Conservation (phyloP, 768 basidiomycete species). For the Boletus reticuloceps region DNA sequence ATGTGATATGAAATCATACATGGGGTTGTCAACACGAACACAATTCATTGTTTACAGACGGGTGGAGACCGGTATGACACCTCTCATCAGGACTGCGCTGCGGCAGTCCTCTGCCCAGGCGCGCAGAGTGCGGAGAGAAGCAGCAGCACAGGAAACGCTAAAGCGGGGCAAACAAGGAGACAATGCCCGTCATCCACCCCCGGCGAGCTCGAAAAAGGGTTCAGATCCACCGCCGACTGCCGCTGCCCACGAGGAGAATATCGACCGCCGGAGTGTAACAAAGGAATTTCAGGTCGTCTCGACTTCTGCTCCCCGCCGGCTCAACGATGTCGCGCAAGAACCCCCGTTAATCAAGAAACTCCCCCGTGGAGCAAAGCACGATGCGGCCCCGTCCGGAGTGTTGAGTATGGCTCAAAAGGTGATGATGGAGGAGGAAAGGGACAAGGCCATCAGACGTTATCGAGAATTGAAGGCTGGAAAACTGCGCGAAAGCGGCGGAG, state of each 20-base stretch:
- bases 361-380: conserved; percentile 43
- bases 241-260: conserved; percentile 20
- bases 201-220: conserved; percentile 9
- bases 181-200: conserved; percentile 4
- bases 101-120: conserved; percentile 51
- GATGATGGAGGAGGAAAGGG: conserved; percentile 76
- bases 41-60: conserved; percentile 46
- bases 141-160: conserved; percentile 13
- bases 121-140: conserved; percentile 43
- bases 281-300: conserved; percentile 51
- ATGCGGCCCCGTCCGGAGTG: conserved; percentile 39
- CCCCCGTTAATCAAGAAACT: conserved; percentile 61
- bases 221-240: conserved; percentile 13
- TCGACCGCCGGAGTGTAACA: conserved; percentile 10
- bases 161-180: conserved; percentile 14
- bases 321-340: conserved; percentile 70
- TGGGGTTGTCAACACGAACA: conserved; percentile 9
- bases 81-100: conserved; percentile 58
- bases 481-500: conserved; percentile 17
- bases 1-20: conserved; percentile 7
- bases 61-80: conserved; percentile 71
- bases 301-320: conserved; percentile 57
- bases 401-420: conserved; percentile 73
- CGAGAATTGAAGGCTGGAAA: conserved; percentile 62
- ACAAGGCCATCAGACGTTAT: conserved; percentile 64